phyloP scores from a whole-genome alignment of 2,329 filamentous ascomycete species.

The Cercospora berteroae region DNA sequence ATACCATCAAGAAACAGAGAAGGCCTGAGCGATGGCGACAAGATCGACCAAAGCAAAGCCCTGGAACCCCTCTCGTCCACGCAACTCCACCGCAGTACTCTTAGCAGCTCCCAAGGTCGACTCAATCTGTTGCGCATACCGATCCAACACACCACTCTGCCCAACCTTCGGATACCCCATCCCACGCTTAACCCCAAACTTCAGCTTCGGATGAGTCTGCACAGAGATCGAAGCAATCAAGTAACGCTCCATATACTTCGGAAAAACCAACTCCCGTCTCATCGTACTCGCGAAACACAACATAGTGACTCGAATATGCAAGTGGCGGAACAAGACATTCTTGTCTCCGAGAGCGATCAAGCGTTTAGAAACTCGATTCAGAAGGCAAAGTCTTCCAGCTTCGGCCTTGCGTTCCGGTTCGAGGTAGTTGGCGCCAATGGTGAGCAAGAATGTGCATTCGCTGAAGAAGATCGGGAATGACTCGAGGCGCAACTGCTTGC shows the following conservation, averaged over 20 bases:
- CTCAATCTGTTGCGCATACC: background rate
- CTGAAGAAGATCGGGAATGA: slow-evolving; percentile 5
- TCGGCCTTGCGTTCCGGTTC: background rate
- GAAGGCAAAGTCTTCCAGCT: slow-evolving; percentile 2
- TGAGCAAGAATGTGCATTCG: slow-evolving; percentile 10
- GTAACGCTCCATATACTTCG: background rate
- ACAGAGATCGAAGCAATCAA: background rate
- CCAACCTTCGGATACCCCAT: background rate
- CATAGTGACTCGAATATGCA: background rate
- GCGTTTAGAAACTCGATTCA: background rate
- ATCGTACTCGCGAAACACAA: background rate
- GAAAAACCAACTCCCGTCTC: background rate
- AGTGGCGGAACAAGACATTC: slow-evolving; percentile 7
- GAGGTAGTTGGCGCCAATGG: slow-evolving; percentile 10
- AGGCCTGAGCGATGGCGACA: slow-evolving; percentile 8
- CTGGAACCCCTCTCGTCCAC: slow-evolving; percentile 7
- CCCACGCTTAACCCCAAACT: background rate
- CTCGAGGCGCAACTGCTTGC: slow-evolving; percentile 6
- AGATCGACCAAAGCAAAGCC: slow-evolving; percentile 10
- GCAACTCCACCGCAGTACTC: background rate
- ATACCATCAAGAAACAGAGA: background rate
- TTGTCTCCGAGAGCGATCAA: background rate
- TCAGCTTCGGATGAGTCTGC: slow-evolving; percentile 2
- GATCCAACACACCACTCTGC: background rate
- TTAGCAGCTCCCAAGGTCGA: background rate